Base-by-base conservation (phyloP, 305 asterid genomes). In the Andrographis paniculata region DNA sequence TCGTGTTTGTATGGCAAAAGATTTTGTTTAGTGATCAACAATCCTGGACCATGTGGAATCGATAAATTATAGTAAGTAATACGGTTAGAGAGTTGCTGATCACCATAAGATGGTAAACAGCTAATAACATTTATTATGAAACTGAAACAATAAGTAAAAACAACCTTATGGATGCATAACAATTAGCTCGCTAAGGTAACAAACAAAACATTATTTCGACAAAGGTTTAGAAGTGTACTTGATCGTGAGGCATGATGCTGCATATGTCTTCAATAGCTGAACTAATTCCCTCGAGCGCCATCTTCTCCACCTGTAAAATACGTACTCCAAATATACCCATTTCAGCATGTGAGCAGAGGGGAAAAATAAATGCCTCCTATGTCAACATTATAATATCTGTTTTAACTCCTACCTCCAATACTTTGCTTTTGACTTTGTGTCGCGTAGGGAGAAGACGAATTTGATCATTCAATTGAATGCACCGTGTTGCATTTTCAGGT, bases 401-500 rank as follows among this genome's bases (percentile, higher is more conserved):
- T 17, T 11, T 11, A 11, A 30, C 42, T 50, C 63, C 23, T 67
- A 79, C 98, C 88, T 81, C 93, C 75, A 79, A 67, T 58, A 72
- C 54, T 72, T 73, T 87, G 56, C 58, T 72, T 72, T 67, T 77
- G 62, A 93, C 94, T 70, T 72, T 79, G 78, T 91, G 99, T 53
- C 56, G 72, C 30, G 49, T 11, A 41, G 99, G 96, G 61, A 91
- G 96, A 48, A 61, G 72, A 39, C 91, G 93, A 36, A 91, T 87
- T 67, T 91, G 95, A 45, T 91, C 94, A 53, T 63, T 69, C 76
- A 87, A 42, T 54, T 75, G 73, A 43, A 84, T 61, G 68, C 95
- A 80, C 60, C 71, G 87, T 18, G 83, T 52, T 22, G 77, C 82
- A 70, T 66, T 91, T 74, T 91, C 99, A 14, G 99, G 99, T 11